Conservation (phyloP, 805 yeast genomes). For the Lipomyces spencermartinsiae region DNA sequence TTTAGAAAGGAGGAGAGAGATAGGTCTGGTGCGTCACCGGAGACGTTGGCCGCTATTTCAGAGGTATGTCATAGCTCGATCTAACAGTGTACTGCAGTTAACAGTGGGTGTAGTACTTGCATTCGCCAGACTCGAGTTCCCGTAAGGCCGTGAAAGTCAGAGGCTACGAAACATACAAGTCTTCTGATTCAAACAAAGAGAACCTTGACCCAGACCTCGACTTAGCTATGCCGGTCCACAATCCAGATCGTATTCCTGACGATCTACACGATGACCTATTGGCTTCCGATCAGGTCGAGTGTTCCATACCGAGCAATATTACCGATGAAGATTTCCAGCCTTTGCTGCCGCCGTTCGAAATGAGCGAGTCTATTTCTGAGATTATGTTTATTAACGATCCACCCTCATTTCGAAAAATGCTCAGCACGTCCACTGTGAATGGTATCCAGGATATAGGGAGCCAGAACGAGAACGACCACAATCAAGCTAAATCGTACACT, state of each 20-base stretch:
- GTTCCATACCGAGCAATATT: not conserved
- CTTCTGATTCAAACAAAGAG: slow-evolving; percentile 24
- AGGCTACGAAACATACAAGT: not conserved
- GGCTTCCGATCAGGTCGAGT: not conserved
- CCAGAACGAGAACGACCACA: not conserved
- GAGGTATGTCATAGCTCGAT: slow-evolving; percentile 8
- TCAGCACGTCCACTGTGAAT: not conserved
- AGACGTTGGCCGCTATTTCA: slow-evolving; percentile 29
- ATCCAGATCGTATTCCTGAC: not conserved
- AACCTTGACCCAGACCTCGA: slow-evolving; percentile 26
- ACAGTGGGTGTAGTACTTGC: not conserved
- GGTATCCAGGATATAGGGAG: not conserved
- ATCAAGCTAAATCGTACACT: not conserved
- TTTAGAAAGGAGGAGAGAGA: not conserved
- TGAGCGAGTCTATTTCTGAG: slow-evolving; percentile 24
- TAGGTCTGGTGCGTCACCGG: slow-evolving; percentile 21
- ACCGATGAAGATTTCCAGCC: not conserved
- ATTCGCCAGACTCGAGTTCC: not conserved
- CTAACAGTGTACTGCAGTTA: not conserved
- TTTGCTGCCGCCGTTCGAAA: slow-evolving; percentile 14
- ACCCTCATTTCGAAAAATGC: not conserved
- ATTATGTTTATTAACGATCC: slow-evolving; percentile 15
- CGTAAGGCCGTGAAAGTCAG: not conserved
- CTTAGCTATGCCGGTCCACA: not conserved
- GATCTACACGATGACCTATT: not conserved